Evolutionary conservation across 257 asterid genomes (phyloP), one percentile per base, ranked within the genome.

Genomic region (Scutellaria barbata): DNA sequence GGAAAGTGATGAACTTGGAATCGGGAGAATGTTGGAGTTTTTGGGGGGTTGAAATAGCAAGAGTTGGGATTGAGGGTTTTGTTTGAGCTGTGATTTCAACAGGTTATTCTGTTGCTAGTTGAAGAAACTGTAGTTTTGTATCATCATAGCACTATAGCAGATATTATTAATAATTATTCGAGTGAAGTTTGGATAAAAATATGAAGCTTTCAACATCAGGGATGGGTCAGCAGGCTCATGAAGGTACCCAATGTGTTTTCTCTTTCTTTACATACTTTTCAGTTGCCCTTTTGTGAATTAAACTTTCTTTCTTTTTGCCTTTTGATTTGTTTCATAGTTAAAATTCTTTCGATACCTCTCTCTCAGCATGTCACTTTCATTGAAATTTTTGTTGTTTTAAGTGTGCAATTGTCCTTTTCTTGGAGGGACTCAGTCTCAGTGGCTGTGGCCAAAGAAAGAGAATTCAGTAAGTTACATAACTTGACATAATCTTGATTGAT

Each of bases 121-220:
- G 51, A 46, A 56, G 53, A 22, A 17, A 13, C 68, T 39, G 54
- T 53, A 62, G 68, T 73, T 79, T 30, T 30, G 5, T 30, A 30
- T 30, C 58, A 53, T 69, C 42, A 68, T 54, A 57, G 51, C 58
- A 53, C 65, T 35, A 68, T 54, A 57, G 51, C 42, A 61, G 43
- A 55, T 61, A 61, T 18, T 72, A 63, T 30, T 54, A 40, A 53
- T 68, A 17, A 41, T 52, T 51, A n/a, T 70, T 60, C 74, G 53
- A 55, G 78, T 70, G 72, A 72, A 69, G 74, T 51, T 73, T 72
- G 75, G 71, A 60, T 68, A 63, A 74, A 47, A 72, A 46, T 61
- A 83, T 81, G 88, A 85, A 85, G 81, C 86, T 83, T 79, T 85
- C 90, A 79, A 79, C 90, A 79, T 83, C 88, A 81, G 88, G 82